Evolutionary conservation across 1,284 basidiomycete species (phyloP).

Genomic region (Heliocybe sulcata): DNA sequence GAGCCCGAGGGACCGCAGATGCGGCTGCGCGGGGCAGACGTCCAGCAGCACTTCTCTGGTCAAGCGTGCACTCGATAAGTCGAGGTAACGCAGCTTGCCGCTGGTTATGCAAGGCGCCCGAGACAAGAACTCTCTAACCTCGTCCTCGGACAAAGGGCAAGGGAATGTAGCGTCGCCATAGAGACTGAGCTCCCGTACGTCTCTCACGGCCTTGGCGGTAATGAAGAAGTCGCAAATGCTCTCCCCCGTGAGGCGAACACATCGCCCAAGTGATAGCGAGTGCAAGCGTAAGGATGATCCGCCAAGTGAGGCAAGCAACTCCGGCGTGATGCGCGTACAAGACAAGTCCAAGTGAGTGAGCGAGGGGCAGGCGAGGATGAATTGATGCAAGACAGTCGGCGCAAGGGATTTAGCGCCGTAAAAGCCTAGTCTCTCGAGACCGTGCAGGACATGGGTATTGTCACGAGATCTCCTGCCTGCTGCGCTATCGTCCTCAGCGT

Average conservation of each 20-base stretch:
- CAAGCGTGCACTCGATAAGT: constrained; percentile 80
- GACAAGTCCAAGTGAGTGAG: constrained; percentile 91
- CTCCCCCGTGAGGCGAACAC: constrained; percentile 76
- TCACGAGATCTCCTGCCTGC: constrained; percentile 31
- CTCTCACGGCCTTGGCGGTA: constrained; percentile 55
- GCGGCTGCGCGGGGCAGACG: constrained; percentile 59
- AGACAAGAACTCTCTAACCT: constrained; percentile 66
- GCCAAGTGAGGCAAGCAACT: constrained; percentile 67
- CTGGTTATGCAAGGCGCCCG: constrained; percentile 77
- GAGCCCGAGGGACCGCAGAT: constrained; percentile 81
- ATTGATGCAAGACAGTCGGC: constrained; percentile 66
- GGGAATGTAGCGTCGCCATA: constrained; percentile 87
- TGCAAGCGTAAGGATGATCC: constrained; percentile 63
- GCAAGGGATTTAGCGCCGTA: constrained; percentile 78
- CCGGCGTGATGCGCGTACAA: constrained; percentile 74
- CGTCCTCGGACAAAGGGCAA: constrained; percentile 66
- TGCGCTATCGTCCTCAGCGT: constrained; percentile 40
- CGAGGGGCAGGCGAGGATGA: constrained; percentile 80
- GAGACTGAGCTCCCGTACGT: constrained; percentile 77
- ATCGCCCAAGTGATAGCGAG: constrained; percentile 85
- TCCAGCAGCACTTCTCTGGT: constrained; percentile 56
- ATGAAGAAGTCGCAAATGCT: constrained; percentile 76
- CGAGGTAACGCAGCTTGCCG: constrained; percentile 80
- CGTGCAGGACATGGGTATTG: constrained; percentile 46
- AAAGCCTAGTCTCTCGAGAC: constrained; percentile 78